A percentile compares a stretch with the other conserved stretches of the same genome.
phyloP scores from a whole-genome alignment of 768 basidiomycete species.

The Dictyophora rubrovolvata region DNA sequence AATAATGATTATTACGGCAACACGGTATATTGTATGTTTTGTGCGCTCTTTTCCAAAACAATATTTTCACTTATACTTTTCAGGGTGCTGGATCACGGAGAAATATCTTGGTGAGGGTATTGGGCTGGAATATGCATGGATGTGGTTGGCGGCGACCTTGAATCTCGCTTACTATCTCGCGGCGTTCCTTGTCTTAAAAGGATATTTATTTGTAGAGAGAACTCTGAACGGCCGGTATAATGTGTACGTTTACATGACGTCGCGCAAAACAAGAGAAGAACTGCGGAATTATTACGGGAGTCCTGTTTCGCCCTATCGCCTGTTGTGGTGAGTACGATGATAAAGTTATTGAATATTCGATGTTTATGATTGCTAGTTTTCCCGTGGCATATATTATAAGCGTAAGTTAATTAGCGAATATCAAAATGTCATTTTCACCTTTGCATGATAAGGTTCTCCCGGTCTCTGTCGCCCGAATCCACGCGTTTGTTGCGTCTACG shows the following conservation, averaged over 20 bases:
- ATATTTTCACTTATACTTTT: neutral
- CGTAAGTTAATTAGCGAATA: constrained; percentile 13
- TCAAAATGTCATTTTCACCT: neutral
- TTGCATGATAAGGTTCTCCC: constrained; percentile 25
- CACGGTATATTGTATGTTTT: constrained; percentile 25
- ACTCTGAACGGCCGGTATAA: neutral
- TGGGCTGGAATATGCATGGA: constrained; percentile 41
- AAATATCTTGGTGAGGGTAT: constrained; percentile 29
- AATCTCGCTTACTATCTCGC: constrained; percentile 35
- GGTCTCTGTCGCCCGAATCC: constrained; percentile 31
- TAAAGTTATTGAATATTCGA: neutral
- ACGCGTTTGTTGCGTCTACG: constrained; percentile 20
- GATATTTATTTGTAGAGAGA: constrained; percentile 25
- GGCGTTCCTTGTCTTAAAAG: constrained; percentile 33
- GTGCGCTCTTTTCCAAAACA: constrained; percentile 16
- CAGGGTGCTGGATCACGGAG: constrained; percentile 44
- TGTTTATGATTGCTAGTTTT: constrained; percentile 24
- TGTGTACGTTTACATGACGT: neutral
- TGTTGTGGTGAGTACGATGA: constrained; percentile 35
- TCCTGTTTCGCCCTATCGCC: constrained; percentile 27
- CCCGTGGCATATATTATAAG: constrained; percentile 34
- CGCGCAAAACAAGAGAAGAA: neutral
- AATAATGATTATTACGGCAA: constrained; percentile 32
- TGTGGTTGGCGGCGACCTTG: constrained; percentile 36
- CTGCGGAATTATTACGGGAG: neutral